A percentile compares a stretch with the other conserved stretches of the same genome.
phyloP scores from a whole-genome alignment of 2,329 filamentous ascomycete species.

The Pseudocercospora eumusae region DNA sequence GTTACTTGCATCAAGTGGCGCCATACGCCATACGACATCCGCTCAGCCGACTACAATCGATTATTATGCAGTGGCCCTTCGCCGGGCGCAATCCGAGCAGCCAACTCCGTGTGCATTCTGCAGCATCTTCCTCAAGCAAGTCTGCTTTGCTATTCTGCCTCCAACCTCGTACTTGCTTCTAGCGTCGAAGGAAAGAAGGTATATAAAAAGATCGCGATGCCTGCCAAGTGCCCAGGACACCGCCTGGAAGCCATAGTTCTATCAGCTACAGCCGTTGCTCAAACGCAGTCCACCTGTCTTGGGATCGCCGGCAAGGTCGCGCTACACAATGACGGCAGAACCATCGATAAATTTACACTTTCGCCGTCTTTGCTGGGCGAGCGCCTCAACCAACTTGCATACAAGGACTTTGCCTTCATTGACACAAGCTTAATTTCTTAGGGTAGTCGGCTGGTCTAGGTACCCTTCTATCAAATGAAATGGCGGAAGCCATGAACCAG shows the following conservation, averaged over 20 bases:
- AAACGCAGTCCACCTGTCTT: neutral
- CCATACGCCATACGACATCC: neutral
- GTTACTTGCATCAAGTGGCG: neutral
- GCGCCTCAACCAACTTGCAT: slow-evolving; percentile 1
- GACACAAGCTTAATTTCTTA: neutral
- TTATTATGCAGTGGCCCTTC: neutral
- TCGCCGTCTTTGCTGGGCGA: neutral
- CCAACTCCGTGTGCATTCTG: neutral
- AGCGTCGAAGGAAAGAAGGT: neutral
- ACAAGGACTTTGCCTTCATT: slow-evolving; percentile 1
- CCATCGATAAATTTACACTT: neutral
- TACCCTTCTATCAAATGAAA: neutral
- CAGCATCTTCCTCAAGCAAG: neutral
- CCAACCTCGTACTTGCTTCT: neutral
- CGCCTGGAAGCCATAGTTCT: neutral
- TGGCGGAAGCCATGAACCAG: neutral
- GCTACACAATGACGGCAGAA: neutral
- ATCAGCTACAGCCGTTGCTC: neutral
- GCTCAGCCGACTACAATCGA: neutral
- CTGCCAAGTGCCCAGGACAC: neutral
- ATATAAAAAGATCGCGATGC: neutral
- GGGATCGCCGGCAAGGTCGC: neutral
- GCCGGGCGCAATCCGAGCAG: neutral
- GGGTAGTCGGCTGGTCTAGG: neutral
- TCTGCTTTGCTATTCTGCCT: neutral